These are phyloP conservation scores for Grammothele lineata DNA, from an alignment of 768 basidiomycete species.

Conservation along the genomic window DNA sequence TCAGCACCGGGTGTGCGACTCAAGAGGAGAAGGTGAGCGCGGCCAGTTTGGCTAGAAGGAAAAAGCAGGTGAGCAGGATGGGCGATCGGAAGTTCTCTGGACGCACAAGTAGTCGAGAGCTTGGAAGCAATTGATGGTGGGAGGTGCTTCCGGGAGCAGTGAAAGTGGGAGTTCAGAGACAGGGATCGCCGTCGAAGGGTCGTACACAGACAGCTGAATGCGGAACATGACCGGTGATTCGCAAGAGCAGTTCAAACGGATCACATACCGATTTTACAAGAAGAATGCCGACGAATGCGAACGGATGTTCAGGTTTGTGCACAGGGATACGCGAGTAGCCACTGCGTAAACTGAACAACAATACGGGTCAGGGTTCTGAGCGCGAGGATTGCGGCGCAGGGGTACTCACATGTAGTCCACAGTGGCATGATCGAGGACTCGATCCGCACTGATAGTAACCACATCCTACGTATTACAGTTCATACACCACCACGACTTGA, in stretches of 20 bases:
- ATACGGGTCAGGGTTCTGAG: background rate
- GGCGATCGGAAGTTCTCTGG: background rate
- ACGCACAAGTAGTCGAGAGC: conserved; percentile 88
- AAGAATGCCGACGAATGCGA: conserved; percentile 76
- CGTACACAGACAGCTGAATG: conserved; percentile 76
- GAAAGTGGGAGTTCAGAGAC: conserved; percentile 75
- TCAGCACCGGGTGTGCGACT: conserved; percentile 76
- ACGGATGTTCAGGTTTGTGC: conserved; percentile 63
- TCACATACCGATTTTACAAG: conserved; percentile 69
- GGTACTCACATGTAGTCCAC: conserved; percentile 71
- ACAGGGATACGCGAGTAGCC: conserved; percentile 94
- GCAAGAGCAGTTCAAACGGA: background rate
- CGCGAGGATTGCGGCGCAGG: background rate
- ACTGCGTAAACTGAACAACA: conserved; percentile 49
- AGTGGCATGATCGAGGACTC: conserved; percentile 70
- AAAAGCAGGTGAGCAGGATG: background rate
- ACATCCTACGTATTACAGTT: conserved; percentile 53
- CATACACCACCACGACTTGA: background rate
- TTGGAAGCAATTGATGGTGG: conserved; percentile 90
- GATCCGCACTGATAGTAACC: conserved; percentile 73
- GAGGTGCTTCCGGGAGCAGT: conserved; percentile 84
- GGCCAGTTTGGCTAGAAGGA: conserved; percentile 75
- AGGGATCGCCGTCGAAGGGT: conserved; percentile 73
- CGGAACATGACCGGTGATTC: background rate
- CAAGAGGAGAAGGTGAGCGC: conserved; percentile 87